Evolutionary conservation across 176 grass and related monocot species (phyloP).

Genomic region (Aegilops umbellulata): DNA sequence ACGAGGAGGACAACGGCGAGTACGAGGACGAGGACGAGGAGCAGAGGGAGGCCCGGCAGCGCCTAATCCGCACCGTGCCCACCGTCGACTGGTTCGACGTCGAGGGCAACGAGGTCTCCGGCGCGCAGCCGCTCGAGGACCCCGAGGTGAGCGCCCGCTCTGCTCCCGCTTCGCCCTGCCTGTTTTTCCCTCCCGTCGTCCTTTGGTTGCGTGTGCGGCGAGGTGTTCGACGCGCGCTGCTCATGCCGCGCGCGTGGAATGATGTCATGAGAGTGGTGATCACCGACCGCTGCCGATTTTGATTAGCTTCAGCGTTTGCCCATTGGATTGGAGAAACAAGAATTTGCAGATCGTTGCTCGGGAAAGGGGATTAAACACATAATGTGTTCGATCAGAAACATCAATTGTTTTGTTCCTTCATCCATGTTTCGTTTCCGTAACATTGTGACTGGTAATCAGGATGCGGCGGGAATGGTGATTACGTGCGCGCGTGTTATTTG

Average conservation of each 20-base stretch:
- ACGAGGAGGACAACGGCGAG: conserved; percentile 21
- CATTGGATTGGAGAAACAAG: background rate
- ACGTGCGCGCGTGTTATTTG: background rate
- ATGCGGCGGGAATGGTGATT: background rate
- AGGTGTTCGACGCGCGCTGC: background rate
- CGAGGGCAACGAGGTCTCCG: conserved; percentile 78
- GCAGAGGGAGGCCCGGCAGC: conserved; percentile 28
- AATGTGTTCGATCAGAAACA: background rate
- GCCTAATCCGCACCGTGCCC: conserved; percentile 62
- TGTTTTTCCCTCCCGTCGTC: background rate
- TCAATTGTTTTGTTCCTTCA: background rate
- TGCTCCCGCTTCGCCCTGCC: background rate
- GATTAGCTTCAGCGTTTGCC: background rate
- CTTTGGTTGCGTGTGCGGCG: background rate
- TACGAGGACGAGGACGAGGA: conserved; percentile 25
- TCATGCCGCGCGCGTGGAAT: background rate
- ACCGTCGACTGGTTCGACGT: conserved; percentile 85
- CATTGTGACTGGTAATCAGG: background rate
- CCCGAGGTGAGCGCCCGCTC: conserved; percentile 31
- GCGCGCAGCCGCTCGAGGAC: conserved; percentile 38
- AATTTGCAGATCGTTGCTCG: background rate
- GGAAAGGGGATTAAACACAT: background rate
- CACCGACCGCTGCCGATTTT: background rate
- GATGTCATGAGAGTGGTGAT: no score
- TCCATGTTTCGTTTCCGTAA: background rate